Evolutionary conservation across 768 basidiomycete genomes (phyloP).

Genomic region (Russula sp.): DNA sequence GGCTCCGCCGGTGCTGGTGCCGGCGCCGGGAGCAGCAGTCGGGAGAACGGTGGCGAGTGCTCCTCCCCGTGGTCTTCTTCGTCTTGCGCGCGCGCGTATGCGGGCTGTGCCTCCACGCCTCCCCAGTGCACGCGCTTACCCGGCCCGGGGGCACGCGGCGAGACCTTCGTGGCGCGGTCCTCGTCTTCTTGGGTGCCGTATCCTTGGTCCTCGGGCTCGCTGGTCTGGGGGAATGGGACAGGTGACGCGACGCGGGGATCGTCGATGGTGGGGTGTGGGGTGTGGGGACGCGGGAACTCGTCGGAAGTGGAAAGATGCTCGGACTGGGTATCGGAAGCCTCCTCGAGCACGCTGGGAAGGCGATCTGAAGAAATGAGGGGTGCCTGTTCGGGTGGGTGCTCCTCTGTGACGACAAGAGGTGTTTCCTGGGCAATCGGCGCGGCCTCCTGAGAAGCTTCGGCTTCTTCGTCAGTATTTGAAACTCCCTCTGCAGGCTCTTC

Average conservation of each 20-base stretch:
- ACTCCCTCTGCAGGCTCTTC: constrained; percentile 9
- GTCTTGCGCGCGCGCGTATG: constrained; percentile 4
- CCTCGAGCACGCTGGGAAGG: not conserved
- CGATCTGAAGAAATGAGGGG: not conserved
- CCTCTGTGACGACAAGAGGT: not conserved
- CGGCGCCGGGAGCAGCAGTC: constrained; percentile 12
- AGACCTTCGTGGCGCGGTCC: constrained; percentile 7
- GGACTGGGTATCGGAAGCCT: constrained; percentile 15
- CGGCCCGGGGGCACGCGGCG: not conserved
- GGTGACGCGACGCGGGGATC: constrained; percentile 2
- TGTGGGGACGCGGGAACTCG: constrained; percentile 13
- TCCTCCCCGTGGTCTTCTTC: constrained; percentile 12
- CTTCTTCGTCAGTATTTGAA: not conserved
- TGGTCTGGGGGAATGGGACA: constrained; percentile 12
- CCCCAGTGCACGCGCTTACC: constrained; percentile 22
- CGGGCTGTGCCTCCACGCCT: constrained; percentile 15
- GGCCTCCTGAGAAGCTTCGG: not conserved
- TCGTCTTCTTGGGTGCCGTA: constrained; percentile 24
- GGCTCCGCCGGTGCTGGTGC: not conserved
- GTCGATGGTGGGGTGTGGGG: constrained; percentile 13
- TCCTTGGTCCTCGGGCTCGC: constrained; percentile 21
- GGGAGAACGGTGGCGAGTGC: constrained; percentile 16
- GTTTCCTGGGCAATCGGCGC: not conserved
- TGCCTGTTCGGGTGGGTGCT: constrained; percentile 4
- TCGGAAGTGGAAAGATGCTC: constrained; percentile 17